Base-by-base conservation (phyloP, 139 green algal species). In the Closterium sp. region DNA sequence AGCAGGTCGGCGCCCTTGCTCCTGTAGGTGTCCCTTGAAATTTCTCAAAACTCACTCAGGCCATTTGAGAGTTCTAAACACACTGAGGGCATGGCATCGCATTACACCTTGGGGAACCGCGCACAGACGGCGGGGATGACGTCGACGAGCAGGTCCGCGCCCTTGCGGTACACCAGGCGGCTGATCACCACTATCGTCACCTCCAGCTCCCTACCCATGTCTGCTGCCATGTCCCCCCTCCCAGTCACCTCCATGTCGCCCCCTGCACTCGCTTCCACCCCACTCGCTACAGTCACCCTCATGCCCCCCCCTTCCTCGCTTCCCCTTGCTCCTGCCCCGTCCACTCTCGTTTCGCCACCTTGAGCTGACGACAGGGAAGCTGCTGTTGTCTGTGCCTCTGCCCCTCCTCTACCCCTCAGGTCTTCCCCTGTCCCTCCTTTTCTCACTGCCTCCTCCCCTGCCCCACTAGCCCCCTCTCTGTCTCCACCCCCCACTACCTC, bases 91-190 rank as follows among this genome's bases (percentile, higher is more conserved):
- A n/a, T n/a, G n/a, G n/a, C n/a, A n/a, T n/a, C n/a, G n/a, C n/a
- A 1, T 69, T 1, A 16, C 43, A 69, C 43, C 43, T 69, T 69
- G 43, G 43, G 43, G 55, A 98, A 94, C 9, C 89, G 90, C 10
- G 84, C 35, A 66, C 96, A 98, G 33, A 98, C 90, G 35, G 95
- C 93, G 2, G 98, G 98, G 31, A 99, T 96, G 35, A 98, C 95
- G 4, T 96, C 94, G 0, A 95, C 96, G 81, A 99, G 94, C 64
- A 99, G 95, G 95, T 99, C 98, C 9, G 98, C 95, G 38, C 97
- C 98, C 91, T 98, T 99, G 83, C 98, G 95, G 93, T 99, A 99
- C 90, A 98, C 96, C 91, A 99, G 93, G 12, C 98, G 94, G 90
- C 94, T 97, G 8, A 99, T 92, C 0, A 97, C 94, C 30, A 99